Evolutionary conservation across 495 filamentous ascomycete species (phyloP).

Genomic region (Rhypophila decipiens): DNA sequence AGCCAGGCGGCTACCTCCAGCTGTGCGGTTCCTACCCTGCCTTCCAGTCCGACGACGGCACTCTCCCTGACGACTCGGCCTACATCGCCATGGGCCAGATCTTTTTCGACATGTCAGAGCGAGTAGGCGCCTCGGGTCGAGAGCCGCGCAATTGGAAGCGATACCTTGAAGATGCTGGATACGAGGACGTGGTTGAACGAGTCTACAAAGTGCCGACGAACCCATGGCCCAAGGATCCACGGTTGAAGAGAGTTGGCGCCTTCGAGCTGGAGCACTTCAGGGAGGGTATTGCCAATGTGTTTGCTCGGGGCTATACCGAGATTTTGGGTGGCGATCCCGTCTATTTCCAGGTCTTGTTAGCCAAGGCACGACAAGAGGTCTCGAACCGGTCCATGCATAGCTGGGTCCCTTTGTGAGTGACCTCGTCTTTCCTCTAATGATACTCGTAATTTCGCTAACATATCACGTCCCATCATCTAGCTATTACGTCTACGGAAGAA

Average conservation of each 20-base stretch:
- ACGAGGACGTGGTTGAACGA: conserved; percentile 40
- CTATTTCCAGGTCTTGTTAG: conserved; percentile 10
- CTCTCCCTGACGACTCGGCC: conserved; percentile 17
- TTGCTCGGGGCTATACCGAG: conserved; percentile 6
- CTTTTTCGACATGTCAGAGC: conserved; percentile 17
- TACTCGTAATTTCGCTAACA: neutral
- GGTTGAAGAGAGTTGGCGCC: conserved; percentile 41
- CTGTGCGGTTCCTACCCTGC: conserved; percentile 18
- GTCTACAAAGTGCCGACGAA: conserved; percentile 29
- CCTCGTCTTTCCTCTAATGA: neutral
- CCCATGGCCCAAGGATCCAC: conserved; percentile 41
- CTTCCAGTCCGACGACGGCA: conserved; percentile 22
- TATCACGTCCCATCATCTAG: neutral
- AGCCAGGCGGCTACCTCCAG: conserved; percentile 36
- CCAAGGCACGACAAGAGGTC: conserved; percentile 5
- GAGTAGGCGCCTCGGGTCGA: conserved; percentile 10
- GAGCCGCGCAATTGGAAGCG: conserved; percentile 44
- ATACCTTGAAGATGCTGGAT: conserved; percentile 52
- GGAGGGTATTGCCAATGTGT: conserved; percentile 9
- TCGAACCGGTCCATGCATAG: conserved; percentile 8
- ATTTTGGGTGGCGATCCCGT: conserved; percentile 7
- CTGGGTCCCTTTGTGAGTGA: conserved; percentile 7
- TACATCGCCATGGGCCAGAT: conserved; percentile 29
- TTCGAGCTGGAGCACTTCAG: conserved; percentile 8
- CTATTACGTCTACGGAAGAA: neutral